These are phyloP conservation scores for Nicotiana undulata DNA, from an alignment of 257 asterid species.

Conservation along the genomic window DNA sequence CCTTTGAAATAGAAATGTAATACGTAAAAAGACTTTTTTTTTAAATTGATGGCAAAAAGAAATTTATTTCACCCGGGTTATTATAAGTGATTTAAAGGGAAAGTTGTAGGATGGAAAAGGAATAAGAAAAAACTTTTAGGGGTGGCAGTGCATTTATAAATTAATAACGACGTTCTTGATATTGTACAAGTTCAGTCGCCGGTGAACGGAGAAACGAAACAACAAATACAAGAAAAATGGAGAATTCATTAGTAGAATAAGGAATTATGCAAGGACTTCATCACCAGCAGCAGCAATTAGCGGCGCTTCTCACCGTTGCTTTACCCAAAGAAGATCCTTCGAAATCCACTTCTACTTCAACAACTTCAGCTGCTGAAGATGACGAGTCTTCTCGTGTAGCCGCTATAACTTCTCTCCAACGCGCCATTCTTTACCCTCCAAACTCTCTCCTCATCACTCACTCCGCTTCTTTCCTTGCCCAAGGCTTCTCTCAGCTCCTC, in stretches of 20 bases:
- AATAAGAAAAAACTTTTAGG: neutral
- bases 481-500: conserved; percentile 79
- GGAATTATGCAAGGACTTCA: conserved; percentile 88
- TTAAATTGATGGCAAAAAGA: no score
- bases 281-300: conserved; percentile 93
- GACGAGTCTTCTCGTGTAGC: conserved; percentile 70
- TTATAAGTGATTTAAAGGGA: neutral
- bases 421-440: conserved; percentile 78
- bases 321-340: conserved; percentile 68
- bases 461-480: conserved; percentile 83
- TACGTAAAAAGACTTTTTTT: no score
- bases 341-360: conserved; percentile 27
- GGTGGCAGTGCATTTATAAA: neutral
- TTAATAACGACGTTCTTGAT: neutral
- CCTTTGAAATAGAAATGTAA: no score
- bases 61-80: no score
- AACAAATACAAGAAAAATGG: neutral
- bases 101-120: neutral
- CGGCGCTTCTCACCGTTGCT: conserved; percentile 91
- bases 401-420: conserved; percentile 77
- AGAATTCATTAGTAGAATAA: neutral
- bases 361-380: conserved; percentile 23
- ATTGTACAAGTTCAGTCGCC: neutral
- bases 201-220: conserved; percentile 5
- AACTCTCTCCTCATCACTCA: conserved; percentile 75